Percentiles rank a stretch among this genome's conserved stretches.
Evolutionary conservation across 202 grass and related monocot genomes (phyloP).

Genomic region (Schoenoplectus triqueter): DNA sequence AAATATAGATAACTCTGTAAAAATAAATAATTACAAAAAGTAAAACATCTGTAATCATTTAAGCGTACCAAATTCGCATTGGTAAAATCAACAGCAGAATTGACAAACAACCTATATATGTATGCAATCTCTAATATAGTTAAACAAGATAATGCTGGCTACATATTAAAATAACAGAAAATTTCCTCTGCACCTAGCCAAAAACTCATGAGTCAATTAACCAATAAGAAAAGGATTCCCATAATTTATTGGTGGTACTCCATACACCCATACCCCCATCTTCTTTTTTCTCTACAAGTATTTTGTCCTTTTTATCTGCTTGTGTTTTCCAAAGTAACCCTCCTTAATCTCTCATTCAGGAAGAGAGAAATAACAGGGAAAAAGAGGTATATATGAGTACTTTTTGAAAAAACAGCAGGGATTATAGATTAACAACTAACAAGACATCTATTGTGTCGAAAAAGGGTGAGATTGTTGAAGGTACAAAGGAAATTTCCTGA

Average conservation of each 20-base stretch:
- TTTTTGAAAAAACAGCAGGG: not conserved
- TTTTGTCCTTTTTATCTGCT: not conserved
- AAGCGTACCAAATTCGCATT: slow-evolving; percentile 25
- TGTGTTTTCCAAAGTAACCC: not conserved
- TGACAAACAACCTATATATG: slow-evolving; percentile 37
- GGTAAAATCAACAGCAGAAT: slow-evolving; percentile 27
- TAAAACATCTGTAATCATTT: not conserved
- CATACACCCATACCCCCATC: not conserved
- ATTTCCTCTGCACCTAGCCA: not conserved
- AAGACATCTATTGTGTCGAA: not conserved
- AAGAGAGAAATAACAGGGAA: not conserved
- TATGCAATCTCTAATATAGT: slow-evolving; percentile 31
- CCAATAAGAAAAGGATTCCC: not conserved
- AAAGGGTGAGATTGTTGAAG: slow-evolving; percentile 4
- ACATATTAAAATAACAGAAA: not conserved
- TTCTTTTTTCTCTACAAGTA: not conserved
- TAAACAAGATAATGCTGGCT: slow-evolving; percentile 2
- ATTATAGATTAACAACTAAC: not conserved
- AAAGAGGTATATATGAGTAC: not conserved
- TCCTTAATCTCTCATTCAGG: not conserved
- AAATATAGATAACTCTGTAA: not conserved
- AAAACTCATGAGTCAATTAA: not conserved
- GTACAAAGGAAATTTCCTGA: slow-evolving; percentile 15
- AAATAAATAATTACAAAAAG: slow-evolving; percentile 22
- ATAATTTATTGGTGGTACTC: not conserved